A percentile compares a stretch with the other conserved stretches of the same genome.
Evolutionary conservation across 768 basidiomycete species (phyloP).

Genomic region (Paxillus involutus): DNA sequence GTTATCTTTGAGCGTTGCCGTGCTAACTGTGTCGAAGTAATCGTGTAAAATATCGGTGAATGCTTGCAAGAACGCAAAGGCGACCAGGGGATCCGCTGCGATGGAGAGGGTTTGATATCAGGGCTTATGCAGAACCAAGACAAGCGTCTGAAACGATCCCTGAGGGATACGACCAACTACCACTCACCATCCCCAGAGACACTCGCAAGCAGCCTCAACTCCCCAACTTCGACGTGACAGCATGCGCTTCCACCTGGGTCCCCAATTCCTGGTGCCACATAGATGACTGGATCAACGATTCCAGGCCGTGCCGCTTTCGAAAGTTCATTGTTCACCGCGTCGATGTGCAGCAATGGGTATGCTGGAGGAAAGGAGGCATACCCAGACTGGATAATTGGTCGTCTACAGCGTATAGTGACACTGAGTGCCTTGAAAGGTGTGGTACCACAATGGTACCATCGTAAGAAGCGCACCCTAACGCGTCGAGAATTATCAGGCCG

Average conservation of each 20-base stretch:
- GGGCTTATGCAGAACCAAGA: too few relatives aligned
- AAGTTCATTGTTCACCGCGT: slow-evolving; percentile 76
- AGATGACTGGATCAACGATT: slow-evolving; percentile 74
- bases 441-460: not conserved
- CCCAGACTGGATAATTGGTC: slow-evolving; percentile 87
- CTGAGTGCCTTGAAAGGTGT: slow-evolving; percentile 2
- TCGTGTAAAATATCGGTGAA: slow-evolving; percentile 83
- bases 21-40: slow-evolving; percentile 85
- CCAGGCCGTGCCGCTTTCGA: slow-evolving; percentile 50
- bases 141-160: not conserved
- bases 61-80: slow-evolving; percentile 84
- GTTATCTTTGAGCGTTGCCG: slow-evolving; percentile 80
- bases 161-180: not conserved
- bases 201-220: slow-evolving; percentile 76
- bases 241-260: slow-evolving; percentile 62
- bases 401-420: slow-evolving; percentile 37
- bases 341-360: slow-evolving; percentile 84
- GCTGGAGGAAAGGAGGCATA: slow-evolving; percentile 76
- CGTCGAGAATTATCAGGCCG: slow-evolving; percentile 79
- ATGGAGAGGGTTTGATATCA: not conserved
- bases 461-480: slow-evolving; percentile 55
- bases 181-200: slow-evolving; percentile 83
- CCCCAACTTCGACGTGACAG: slow-evolving; percentile 78
- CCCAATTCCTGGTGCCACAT: slow-evolving; percentile 48
- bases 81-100: slow-evolving; percentile 85